Evolutionary conservation across 495 filamentous ascomycete species (phyloP).

Genomic region (Trichocladium uniseriatum): DNA sequence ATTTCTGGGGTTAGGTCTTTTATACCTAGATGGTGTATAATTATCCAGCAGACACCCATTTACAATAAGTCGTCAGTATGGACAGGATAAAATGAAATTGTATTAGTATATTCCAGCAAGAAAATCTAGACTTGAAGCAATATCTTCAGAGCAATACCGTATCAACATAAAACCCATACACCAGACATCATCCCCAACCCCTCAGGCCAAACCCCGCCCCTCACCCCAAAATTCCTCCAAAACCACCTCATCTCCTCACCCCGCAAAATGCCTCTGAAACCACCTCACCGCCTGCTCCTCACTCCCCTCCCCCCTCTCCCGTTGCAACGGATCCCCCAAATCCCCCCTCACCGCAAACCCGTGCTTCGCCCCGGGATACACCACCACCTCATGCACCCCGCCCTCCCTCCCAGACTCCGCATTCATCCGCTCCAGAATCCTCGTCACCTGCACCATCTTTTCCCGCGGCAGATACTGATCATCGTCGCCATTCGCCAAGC

Average conservation of each 20-base stretch:
- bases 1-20: too few species aligned
- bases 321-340: conserved; percentile 33
- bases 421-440: conserved; percentile 35
- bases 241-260: background rate
- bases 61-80: too few species aligned
- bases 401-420: background rate
- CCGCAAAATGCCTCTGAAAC: conserved; percentile 29
- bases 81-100: too few species aligned
- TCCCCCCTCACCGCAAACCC: conserved; percentile 52
- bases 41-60: too few species aligned
- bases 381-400: conserved; percentile 36
- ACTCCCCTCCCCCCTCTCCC: conserved; percentile 39
- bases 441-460: conserved; percentile 35
- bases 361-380: conserved; percentile 50
- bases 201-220: too few species aligned
- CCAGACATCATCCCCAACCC: too few species aligned
- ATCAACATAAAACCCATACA: too few species aligned
- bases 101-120: too few species aligned
- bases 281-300: conserved; percentile 42
- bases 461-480: conserved; percentile 37
- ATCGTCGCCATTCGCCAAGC: conserved; percentile 46
- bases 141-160: too few species aligned
- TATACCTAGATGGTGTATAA: too few species aligned
- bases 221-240: too few species aligned
- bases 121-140: too few species aligned